Conservation (phyloP, 2,329 filamentous ascomycete species). For the Aspergillus hiratsukae region DNA sequence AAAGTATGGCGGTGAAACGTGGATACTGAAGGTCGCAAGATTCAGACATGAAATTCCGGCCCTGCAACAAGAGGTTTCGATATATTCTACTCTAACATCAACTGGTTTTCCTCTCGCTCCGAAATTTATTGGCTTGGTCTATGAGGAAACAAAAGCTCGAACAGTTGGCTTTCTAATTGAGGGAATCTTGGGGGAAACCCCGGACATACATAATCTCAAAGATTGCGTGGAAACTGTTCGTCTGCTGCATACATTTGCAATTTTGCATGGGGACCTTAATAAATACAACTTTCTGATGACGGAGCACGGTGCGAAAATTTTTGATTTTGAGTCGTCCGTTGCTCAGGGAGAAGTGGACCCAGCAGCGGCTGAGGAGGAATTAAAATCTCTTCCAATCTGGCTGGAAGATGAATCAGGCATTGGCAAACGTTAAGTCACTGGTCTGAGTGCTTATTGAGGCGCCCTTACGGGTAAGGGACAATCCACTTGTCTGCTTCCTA, state of each 20-base stretch:
- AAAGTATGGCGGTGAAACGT: not conserved
- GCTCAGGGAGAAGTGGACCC: not conserved
- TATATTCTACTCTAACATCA: constrained; percentile 3
- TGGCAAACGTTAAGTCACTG: not conserved
- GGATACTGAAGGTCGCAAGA: constrained; percentile 6
- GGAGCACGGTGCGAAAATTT: constrained; percentile 1
- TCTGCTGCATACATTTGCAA: constrained; percentile 5
- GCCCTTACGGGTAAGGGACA: no score
- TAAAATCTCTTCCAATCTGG: not conserved
- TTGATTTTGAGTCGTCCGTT: constrained; percentile 6
- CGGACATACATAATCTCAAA: constrained; percentile 4
- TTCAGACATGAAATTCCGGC: constrained; percentile 5
- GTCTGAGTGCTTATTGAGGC: no score
- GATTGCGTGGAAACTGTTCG: constrained; percentile 1
- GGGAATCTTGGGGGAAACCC: not conserved
- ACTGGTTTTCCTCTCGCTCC: constrained; percentile 4
- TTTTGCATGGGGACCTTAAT: constrained; percentile 7
- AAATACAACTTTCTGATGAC: constrained; percentile 9
- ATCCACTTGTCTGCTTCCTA: no score
- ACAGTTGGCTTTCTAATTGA: constrained; percentile 9
- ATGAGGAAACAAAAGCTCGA: constrained; percentile 7
- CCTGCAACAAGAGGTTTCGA: constrained; percentile 4
- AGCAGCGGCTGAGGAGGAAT: constrained; percentile 1
- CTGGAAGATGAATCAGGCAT: constrained; percentile 1
- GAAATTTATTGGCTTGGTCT: constrained; percentile 5